These are phyloP conservation scores for Solanum clarkiae DNA, from an alignment of 257 asterid genomes.

Conservation along the genomic window DNA sequence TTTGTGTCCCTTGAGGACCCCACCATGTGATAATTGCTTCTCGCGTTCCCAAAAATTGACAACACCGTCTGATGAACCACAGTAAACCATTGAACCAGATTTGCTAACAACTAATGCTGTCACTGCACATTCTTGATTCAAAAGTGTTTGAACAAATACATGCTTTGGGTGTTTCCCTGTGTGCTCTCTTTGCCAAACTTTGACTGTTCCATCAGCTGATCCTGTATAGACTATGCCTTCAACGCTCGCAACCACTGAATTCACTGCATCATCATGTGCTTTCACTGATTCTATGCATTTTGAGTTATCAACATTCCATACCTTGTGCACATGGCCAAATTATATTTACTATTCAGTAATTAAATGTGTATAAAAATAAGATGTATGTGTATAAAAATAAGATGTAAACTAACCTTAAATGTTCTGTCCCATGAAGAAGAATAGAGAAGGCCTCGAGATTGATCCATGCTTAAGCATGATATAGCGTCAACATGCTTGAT, in stretches of 20 bases:
- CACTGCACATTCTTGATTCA: slow-evolving; percentile 40
- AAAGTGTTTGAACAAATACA: slow-evolving; percentile 17
- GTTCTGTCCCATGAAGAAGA: slow-evolving; percentile 73
- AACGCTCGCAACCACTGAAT: slow-evolving; percentile 27
- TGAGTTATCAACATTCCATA: slow-evolving; percentile 22
- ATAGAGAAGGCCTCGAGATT: slow-evolving; percentile 22
- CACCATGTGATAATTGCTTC: slow-evolving; percentile 29
- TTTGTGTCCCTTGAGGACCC: slow-evolving; percentile 42
- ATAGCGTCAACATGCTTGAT: slow-evolving; percentile 49
- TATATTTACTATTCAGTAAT: neutral
- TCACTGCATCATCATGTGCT: slow-evolving; percentile 57
- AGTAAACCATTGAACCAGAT: slow-evolving; percentile 23
- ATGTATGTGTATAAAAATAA: too few species aligned
- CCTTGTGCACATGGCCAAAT: neutral
- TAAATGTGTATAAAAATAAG: too few species aligned
- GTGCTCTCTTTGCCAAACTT: slow-evolving; percentile 37
- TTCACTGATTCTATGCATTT: slow-evolving; percentile 45
- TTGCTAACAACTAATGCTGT: slow-evolving; percentile 37
- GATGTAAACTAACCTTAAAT: slow-evolving; percentile 12
- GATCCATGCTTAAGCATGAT: slow-evolving; percentile 37
- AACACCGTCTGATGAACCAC: slow-evolving; percentile 53
- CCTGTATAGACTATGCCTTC: slow-evolving; percentile 43
- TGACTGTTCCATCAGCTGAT: slow-evolving; percentile 58
- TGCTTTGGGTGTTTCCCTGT: slow-evolving; percentile 19
- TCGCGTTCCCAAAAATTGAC: slow-evolving; percentile 46